A percentile compares a stretch with the other conserved stretches of the same genome.
Conservation (phyloP, 768 basidiomycete genomes). For the Artomyces pyxidatus region DNA sequence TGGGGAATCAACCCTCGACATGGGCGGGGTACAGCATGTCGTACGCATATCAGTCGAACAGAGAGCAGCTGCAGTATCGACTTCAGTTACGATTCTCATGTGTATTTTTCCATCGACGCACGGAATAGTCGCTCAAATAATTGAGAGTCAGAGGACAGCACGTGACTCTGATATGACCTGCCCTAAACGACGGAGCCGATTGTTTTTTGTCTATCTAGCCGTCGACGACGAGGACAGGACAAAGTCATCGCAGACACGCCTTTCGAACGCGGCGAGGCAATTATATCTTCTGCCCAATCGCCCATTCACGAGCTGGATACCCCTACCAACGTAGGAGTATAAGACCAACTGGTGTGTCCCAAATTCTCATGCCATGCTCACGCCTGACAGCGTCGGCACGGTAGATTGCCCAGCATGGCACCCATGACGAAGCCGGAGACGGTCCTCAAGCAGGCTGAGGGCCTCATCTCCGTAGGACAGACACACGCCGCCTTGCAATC, state of each 20-base stretch:
- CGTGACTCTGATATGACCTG: not conserved
- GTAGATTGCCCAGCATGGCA: slow-evolving; percentile 51
- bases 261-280: not conserved
- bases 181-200: not conserved
- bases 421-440: slow-evolving; percentile 89
- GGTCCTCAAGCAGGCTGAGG: slow-evolving; percentile 88
- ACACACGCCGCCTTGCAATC: slow-evolving; percentile 85
- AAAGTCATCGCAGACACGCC: not conserved
- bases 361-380: not conserved
- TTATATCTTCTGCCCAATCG: not conserved
- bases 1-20: no score
- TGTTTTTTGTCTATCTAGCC: not conserved
- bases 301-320: not conserved
- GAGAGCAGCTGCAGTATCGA: no score
- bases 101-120: no score
- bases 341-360: not conserved
- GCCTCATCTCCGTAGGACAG: slow-evolving; percentile 88
- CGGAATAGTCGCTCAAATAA: no score
- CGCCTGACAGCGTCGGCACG: no score
- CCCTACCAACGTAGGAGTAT: not conserved
- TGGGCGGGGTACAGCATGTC: no score
- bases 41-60: no score
- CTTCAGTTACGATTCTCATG: no score
- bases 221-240: not conserved
- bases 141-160: not conserved